A percentile compares a stretch with the other conserved stretches of the same genome.
Evolutionary conservation across 805 yeast species (phyloP).

Genomic region (Schizosaccharomyces octosporus): DNA sequence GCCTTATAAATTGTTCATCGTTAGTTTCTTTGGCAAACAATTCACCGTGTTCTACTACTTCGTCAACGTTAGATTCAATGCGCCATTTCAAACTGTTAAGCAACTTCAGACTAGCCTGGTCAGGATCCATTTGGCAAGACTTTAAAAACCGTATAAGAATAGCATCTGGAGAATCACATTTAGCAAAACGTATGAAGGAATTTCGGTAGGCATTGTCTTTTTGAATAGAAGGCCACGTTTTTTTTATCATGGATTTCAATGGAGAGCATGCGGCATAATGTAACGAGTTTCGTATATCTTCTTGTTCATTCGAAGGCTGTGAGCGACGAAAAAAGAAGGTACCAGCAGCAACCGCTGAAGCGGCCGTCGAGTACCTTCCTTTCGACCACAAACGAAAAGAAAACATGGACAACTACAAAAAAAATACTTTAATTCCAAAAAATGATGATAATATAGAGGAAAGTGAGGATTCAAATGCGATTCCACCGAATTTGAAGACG

Average conservation of each 20-base stretch:
- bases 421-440: neutral
- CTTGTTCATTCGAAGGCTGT: constrained; percentile 1
- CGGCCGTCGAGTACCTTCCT: constrained; percentile 5
- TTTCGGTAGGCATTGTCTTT: constrained; percentile 18
- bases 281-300: neutral
- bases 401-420: constrained; percentile 1
- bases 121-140: constrained; percentile 81
- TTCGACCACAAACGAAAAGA: constrained; percentile 6
- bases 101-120: constrained; percentile 59
- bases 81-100: constrained; percentile 81
- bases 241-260: neutral
- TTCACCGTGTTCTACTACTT: constrained; percentile 49
- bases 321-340: neutral
- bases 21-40: constrained; percentile 26
- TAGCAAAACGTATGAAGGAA: constrained; percentile 33
- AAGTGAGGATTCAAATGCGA: neutral
- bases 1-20: constrained; percentile 22
- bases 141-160: constrained; percentile 61
- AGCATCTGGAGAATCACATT: constrained; percentile 71
- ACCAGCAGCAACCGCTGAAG: constrained; percentile 6
- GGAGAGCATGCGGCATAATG: neutral
- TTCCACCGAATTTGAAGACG: neutral
- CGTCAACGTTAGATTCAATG: constrained; percentile 30
- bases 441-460: neutral
- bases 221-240: neutral